Evolutionary conservation across 2,329 filamentous ascomycete genomes (phyloP), one percentile per base, ranked within the genome.

Genomic region (Colletotrichum spaethianum): DNA sequence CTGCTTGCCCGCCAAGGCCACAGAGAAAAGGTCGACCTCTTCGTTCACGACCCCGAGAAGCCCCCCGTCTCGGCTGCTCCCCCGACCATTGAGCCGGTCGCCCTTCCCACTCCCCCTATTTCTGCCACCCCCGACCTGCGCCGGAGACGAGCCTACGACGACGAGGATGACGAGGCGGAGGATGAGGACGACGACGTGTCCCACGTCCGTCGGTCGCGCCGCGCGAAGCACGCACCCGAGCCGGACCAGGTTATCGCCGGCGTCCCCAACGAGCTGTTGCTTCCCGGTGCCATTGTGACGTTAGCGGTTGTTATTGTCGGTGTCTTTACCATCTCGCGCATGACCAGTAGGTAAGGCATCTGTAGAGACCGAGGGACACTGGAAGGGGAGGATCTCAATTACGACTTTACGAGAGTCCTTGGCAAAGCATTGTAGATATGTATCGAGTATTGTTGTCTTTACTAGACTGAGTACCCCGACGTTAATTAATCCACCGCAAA

Each of bases 271-370:
- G 96, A 99, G 79, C 86, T 98, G 66, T 87, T 99, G 23, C 89
- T 98, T 52, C 96, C 96, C 0, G 96, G 96, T 75, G 96, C 96
- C 26, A 96, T 99, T 80, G 95, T 96, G 69, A 95, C 95, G n/a
- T 84, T 99, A 79, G 96, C 96, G 12, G 94, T 97, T 53, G 95
- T 98, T 46, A 98, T 99, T 82, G 88, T 97, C 50, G 94, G 94
- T 75, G 96, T 98, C 14, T 99, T 99, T 84, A 92, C 95, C 52
- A 91, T 99, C 78, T 92, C 94, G 73, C 91, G 95, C 75, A 85
- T 92, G 74, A 86, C 87, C 44, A 89, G 86, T 82, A 83, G 88
- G 79, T 90, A 84, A 79, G 76, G 74, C 44, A 57, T 75, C 60
- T 38, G n/a, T 38, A 31, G 63, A 62, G 62, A 63, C 48, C 16